Conservation (phyloP, 2,329 filamentous ascomycete species). For the Penicillium brasilianum region DNA sequence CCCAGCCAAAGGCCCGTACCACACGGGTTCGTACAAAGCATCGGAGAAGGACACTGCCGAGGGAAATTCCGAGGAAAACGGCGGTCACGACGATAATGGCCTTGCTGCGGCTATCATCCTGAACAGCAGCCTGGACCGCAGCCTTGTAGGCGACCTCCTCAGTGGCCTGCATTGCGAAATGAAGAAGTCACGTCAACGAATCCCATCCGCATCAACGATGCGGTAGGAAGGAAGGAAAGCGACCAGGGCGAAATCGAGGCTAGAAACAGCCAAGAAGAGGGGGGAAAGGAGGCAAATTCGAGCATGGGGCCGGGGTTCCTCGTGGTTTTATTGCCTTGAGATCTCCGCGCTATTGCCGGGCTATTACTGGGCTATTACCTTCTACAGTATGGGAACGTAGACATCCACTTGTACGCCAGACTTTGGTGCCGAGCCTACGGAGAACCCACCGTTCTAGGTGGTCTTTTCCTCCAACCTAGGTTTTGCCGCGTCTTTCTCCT, state of each 20-base stretch:
- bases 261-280: background rate
- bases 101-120: conserved; percentile 25
- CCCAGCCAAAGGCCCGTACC: conserved; percentile 46
- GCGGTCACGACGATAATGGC: conserved; percentile 37
- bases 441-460: background rate
- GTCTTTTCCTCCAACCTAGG: background rate
- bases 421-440: conserved; percentile 8
- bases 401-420: background rate
- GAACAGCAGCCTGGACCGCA: conserved; percentile 10
- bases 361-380: too few species aligned
- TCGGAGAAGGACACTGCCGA: conserved; percentile 45
- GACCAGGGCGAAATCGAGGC: background rate
- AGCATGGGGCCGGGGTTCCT: conserved; percentile 5
- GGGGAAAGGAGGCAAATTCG: background rate
- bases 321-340: conserved; percentile 23
- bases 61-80: conserved; percentile 48
- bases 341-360: conserved; percentile 15
- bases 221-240: background rate
- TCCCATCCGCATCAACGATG: conserved; percentile 17
- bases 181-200: background rate
- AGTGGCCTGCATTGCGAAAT: conserved; percentile 18
- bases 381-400: too few species aligned
- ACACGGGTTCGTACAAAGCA: conserved; percentile 49
- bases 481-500: background rate
- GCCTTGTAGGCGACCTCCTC: conserved; percentile 3